Evolutionary conservation across 2,329 filamentous ascomycete species (phyloP).

Genomic region (Botryotinia globosa): DNA sequence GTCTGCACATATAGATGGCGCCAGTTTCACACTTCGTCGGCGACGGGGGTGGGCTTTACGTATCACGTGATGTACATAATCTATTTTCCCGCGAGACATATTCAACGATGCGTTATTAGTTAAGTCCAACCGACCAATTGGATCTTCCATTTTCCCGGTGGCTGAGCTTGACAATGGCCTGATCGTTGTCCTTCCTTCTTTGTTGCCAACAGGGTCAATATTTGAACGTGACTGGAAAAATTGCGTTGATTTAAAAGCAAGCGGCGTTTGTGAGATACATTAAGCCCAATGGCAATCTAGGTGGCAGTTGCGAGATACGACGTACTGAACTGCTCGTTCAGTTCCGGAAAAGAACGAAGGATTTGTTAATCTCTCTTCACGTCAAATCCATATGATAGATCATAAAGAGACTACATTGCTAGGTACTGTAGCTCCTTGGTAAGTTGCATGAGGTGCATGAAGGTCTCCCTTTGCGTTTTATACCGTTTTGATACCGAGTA

Average conservation of each 20-base stretch:
- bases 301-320: conserved; percentile 5
- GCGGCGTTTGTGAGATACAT: background rate
- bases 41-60: background rate
- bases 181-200: background rate
- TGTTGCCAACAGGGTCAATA: background rate
- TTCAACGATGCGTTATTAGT: conserved; percentile 6
- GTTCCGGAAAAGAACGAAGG: background rate
- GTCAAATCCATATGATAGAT: conserved; percentile 7
- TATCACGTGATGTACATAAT: conserved; percentile 3
- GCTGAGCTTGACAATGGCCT: background rate
- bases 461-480: background rate
- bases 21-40: background rate
- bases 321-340: background rate
- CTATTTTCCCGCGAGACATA: background rate
- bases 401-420: background rate
- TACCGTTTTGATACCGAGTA: conserved; percentile 13
- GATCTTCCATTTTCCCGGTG: background rate
- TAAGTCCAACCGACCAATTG: background rate
- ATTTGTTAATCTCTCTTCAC: background rate
- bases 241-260: conserved; percentile 2
- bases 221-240: background rate
- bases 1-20: background rate
- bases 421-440: background rate
- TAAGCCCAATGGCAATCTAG: background rate
- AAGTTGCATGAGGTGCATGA: background rate